Conservation (phyloP, 2,329 filamentous ascomycete species). For the Sphaceloma murrayae region DNA sequence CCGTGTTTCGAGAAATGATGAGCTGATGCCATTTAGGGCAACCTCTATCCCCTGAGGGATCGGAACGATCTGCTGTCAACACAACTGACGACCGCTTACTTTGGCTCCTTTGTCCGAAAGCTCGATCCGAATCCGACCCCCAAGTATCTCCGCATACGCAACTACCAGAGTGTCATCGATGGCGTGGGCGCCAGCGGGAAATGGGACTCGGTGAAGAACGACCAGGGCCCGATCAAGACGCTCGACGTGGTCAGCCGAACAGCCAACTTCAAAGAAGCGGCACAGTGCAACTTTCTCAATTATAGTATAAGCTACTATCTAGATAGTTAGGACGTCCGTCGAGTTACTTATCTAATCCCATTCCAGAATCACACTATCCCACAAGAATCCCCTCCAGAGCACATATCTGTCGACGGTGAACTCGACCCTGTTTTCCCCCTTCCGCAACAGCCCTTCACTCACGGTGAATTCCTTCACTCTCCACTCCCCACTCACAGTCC, state of each 20-base stretch:
- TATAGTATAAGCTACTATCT: constrained; percentile 40
- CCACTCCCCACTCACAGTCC: constrained; percentile 17
- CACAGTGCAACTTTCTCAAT: constrained; percentile 43
- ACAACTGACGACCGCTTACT: constrained; percentile 41
- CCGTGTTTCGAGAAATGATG: constrained; percentile 14
- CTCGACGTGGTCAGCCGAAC: constrained; percentile 40
- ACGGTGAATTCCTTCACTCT: neutral
- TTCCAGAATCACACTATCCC: constrained; percentile 15
- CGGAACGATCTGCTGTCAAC: constrained; percentile 39
- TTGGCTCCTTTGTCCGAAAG: constrained; percentile 42
- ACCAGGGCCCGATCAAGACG: constrained; percentile 33
- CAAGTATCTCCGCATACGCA: constrained; percentile 38
- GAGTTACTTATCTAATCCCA: too few species aligned
- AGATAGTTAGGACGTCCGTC: too few species aligned
- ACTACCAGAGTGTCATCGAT: constrained; percentile 36
- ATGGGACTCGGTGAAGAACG: constrained; percentile 32
- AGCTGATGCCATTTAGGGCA: constrained; percentile 25
- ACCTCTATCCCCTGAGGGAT: constrained; percentile 39
- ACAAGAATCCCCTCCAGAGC: constrained; percentile 15
- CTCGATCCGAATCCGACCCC: constrained; percentile 44
- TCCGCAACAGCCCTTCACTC: constrained; percentile 1
- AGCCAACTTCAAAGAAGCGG: constrained; percentile 39
- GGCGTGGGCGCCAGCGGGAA: constrained; percentile 33
- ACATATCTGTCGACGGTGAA: constrained; percentile 33
- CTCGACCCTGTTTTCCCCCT: constrained; percentile 31